Percentiles rank a stretch among this genome's conserved stretches.
phyloP scores from a whole-genome alignment of 1,284 basidiomycete species.

The Uromyces viciae-fabae region DNA sequence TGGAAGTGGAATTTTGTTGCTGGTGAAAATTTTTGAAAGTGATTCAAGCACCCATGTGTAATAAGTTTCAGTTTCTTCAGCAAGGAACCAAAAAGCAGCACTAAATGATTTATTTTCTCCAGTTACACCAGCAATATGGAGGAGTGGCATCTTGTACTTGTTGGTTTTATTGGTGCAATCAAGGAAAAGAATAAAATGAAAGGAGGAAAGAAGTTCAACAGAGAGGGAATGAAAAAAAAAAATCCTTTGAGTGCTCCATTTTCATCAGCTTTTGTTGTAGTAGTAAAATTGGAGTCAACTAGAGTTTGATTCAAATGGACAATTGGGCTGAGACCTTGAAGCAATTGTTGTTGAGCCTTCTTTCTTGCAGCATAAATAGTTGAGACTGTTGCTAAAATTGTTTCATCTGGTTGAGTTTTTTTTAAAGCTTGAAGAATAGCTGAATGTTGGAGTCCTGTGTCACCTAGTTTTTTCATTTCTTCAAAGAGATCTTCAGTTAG shows the following conservation, averaged over 20 bases:
- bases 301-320: not conserved
- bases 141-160: not conserved
- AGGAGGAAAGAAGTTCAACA: not conserved
- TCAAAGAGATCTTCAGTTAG: not conserved
- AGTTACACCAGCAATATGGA: not conserved
- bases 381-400: not conserved
- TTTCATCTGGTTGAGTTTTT: not conserved
- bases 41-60: not conserved
- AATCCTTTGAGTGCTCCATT: not conserved
- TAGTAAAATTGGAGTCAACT: not conserved
- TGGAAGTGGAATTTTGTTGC: not conserved
- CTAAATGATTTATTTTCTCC: not conserved
- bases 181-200: not conserved
- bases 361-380: not conserved
- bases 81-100: not conserved
- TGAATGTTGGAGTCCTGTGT: not conserved
- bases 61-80: not conserved
- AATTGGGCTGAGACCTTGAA: not conserved
- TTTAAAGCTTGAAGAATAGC: not conserved
- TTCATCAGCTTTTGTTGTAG: not conserved
- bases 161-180: slow-evolving; percentile 1
- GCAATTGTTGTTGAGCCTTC: not conserved
- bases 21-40: not conserved
- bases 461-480: not conserved
- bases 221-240: not conserved